Evolutionary conservation across 768 basidiomycete genomes (phyloP).

Genomic region (Boletus barrowsii): DNA sequence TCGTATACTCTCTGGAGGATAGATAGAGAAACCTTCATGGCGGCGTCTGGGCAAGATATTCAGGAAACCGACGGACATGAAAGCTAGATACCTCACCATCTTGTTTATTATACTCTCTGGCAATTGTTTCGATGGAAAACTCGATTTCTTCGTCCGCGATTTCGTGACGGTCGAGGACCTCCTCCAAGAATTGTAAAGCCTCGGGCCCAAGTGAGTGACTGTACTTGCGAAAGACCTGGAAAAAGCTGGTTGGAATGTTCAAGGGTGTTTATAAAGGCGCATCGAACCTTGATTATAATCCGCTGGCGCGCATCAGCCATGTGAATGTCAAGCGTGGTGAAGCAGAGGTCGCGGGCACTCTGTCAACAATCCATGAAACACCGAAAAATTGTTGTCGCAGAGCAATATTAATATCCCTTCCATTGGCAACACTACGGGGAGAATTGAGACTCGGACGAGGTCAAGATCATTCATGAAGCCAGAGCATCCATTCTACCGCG

Average conservation of each 20-base stretch:
- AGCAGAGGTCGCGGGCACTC: background rate
- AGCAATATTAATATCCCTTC: no score
- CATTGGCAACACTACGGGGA: no score
- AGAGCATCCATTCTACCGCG: no score
- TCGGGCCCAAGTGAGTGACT: conserved; percentile 85
- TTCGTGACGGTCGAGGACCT: conserved; percentile 67
- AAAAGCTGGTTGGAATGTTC: background rate
- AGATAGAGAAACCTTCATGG: conserved; percentile 75
- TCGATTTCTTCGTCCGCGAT: conserved; percentile 70
- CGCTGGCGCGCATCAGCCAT: conserved; percentile 42
- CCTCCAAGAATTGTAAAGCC: conserved; percentile 66
- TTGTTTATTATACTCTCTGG: conserved; percentile 86
- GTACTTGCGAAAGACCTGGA: conserved; percentile 82
- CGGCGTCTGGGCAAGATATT: conserved; percentile 52
- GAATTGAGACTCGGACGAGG: no score
- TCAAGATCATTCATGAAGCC: no score
- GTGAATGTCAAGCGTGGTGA: background rate
- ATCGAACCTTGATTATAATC: conserved; percentile 42
- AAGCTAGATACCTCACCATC: conserved; percentile 52
- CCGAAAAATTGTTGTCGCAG: no score
- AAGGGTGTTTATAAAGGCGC: background rate
- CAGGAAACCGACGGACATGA: background rate
- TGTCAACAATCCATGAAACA: no score
- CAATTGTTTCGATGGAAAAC: conserved; percentile 72
- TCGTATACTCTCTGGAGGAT: conserved; percentile 74